phyloP scores from a whole-genome alignment of 495 filamentous ascomycete species.

The Talaromyces nanjingensis region DNA sequence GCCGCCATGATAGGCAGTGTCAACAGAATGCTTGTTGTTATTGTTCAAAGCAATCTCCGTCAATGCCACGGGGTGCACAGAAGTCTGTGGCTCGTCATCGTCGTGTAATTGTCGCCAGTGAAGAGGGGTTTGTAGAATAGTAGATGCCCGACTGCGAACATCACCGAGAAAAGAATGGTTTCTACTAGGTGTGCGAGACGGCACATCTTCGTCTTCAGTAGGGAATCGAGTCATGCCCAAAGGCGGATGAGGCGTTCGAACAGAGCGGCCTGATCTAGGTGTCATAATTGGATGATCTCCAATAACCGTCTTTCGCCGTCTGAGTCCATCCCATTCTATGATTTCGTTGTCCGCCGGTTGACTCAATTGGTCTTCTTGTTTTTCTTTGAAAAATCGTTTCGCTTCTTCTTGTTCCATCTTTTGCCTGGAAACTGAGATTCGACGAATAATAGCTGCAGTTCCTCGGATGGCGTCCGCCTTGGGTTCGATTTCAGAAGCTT shows the following conservation, averaged over 20 bases:
- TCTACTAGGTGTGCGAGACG: constrained; percentile 21
- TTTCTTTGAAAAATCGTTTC: constrained; percentile 71
- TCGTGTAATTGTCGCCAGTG: constrained; percentile 30
- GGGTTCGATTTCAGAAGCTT: constrained; percentile 90
- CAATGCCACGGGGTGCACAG: constrained; percentile 52
- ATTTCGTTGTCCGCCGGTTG: constrained; percentile 69
- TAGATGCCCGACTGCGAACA: constrained; percentile 45
- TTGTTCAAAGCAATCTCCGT: constrained; percentile 52
- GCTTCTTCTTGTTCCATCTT: constrained; percentile 79
- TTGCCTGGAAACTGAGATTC: constrained; percentile 67
- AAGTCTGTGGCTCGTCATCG: constrained; percentile 17
- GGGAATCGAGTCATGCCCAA: constrained; percentile 86
- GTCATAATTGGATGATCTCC: constrained; percentile 39
- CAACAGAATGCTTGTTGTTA: constrained; percentile 37
- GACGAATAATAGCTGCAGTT: constrained; percentile 79
- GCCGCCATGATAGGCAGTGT: constrained; percentile 32
- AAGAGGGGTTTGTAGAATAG: constrained; percentile 23
- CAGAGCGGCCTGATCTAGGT: constrained; percentile 23
- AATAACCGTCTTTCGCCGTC: constrained; percentile 69
- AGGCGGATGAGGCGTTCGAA: constrained; percentile 63
- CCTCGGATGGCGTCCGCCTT: constrained; percentile 96
- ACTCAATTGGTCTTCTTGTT: constrained; percentile 59
- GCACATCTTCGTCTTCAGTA: constrained; percentile 39
- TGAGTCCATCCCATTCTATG: constrained; percentile 90
- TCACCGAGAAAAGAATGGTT: constrained; percentile 46